Evolutionary conservation across 441 rosid species (phyloP).

Genomic region (Euphorbia celastroides): DNA sequence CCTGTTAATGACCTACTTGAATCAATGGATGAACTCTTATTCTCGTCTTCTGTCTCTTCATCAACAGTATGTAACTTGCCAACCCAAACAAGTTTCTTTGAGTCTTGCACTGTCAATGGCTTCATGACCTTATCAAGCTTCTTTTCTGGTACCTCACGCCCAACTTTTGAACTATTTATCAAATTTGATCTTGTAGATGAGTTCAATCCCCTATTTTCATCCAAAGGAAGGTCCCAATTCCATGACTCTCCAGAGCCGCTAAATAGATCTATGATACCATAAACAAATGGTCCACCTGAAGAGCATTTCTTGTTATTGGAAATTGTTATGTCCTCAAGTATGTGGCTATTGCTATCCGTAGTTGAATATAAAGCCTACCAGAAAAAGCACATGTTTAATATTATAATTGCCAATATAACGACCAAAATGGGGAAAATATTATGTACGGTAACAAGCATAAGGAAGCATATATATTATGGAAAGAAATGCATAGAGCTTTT

Average conservation of each 20-base stretch:
- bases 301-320: conserved; percentile 42
- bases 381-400: conserved; percentile 21
- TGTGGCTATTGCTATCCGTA: conserved; percentile 32
- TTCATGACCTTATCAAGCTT: conserved; percentile 42
- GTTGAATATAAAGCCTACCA: conserved; percentile 42
- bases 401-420: conserved; percentile 11
- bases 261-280: conserved; percentile 86
- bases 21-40: conserved; percentile 43
- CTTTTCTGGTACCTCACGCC: conserved; percentile 32
- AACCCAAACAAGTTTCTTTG: conserved; percentile 39
- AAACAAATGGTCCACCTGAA: conserved; percentile 62
- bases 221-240: conserved; percentile 68
- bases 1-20: conserved; percentile 39
- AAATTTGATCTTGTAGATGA: conserved; percentile 42
- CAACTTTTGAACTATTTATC: conserved; percentile 35
- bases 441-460: not conserved
- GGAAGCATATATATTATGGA: not conserved
- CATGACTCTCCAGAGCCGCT: conserved; percentile 82
- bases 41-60: conserved; percentile 56
- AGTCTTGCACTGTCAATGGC: conserved; percentile 34
- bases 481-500: not conserved
- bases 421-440: not conserved
- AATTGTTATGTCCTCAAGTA: conserved; percentile 34
- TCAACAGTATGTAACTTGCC: conserved; percentile 47
- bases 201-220: conserved; percentile 46